phyloP scores from a whole-genome alignment of 306 rosid genomes.

The Pyrus betulifolia region DNA sequence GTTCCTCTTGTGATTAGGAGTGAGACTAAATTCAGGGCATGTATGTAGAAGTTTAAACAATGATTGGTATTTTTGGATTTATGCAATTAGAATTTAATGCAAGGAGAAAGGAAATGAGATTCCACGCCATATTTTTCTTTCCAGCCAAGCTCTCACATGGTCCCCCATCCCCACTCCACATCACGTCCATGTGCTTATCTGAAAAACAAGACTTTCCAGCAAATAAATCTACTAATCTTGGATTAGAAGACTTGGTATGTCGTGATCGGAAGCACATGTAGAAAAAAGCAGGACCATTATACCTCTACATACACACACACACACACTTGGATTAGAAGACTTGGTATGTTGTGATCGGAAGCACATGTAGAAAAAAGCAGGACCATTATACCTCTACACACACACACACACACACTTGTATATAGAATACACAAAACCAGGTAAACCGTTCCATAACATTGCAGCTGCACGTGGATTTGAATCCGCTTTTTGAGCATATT shows the following conservation, averaged over 20 bases:
- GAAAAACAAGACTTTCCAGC: constrained; percentile 39
- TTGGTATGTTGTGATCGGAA: constrained; percentile 14
- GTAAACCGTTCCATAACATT: background rate
- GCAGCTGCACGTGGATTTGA: constrained; percentile 10
- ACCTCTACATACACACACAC: background rate
- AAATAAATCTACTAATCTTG: constrained; percentile 17
- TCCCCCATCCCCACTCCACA: constrained; percentile 22
- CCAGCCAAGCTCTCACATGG: constrained; percentile 49
- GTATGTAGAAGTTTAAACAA: constrained; percentile 33
- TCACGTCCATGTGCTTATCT: constrained; percentile 56
- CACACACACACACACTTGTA: no score
- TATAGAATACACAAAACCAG: constrained; percentile 1
- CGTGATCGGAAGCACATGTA: constrained; percentile 30
- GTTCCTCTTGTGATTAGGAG: background rate
- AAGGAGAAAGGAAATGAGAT: constrained; percentile 21
- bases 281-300: constrained; percentile 28
- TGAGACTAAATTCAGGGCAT: constrained; percentile 16
- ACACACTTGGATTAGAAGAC: constrained; percentile 19
- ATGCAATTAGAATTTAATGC: constrained; percentile 29
- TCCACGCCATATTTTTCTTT: constrained; percentile 34
- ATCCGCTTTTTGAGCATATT: background rate
- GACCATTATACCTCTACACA: constrained; percentile 22
- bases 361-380: constrained; percentile 28
- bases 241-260: constrained; percentile 17
- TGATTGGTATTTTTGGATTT: constrained; percentile 46